Evolutionary conservation across 768 basidiomycete species (phyloP).

Genomic region (Austroboletus festivus): DNA sequence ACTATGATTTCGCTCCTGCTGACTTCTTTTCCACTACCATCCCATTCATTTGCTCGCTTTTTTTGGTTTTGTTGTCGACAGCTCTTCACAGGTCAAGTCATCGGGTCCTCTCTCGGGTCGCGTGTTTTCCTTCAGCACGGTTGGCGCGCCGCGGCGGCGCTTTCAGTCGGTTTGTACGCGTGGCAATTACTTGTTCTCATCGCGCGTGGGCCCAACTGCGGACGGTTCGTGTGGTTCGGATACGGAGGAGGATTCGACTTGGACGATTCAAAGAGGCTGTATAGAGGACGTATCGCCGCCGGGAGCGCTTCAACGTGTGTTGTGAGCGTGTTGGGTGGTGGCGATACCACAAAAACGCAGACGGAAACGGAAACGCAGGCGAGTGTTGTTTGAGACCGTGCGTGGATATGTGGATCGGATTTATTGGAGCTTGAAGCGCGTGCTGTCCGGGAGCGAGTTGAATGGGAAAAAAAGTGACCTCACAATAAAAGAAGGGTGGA

Average conservation of each 20-base stretch:
- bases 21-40: not conserved
- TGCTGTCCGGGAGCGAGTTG: no score
- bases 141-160: constrained; percentile 33
- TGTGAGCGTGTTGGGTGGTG: no score
- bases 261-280: not conserved
- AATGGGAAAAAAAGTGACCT: not conserved
- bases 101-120: constrained; percentile 42
- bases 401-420: not conserved
- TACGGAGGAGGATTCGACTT: constrained; percentile 51
- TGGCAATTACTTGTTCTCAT: constrained; percentile 36
- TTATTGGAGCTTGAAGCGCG: not conserved
- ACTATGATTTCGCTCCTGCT: no score
- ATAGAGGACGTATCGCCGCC: not conserved
- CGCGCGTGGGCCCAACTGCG: constrained; percentile 37
- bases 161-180: constrained; percentile 35
- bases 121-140: constrained; percentile 41
- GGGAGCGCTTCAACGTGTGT: not conserved
- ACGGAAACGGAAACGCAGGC: not conserved
- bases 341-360: not conserved
- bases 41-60: not conserved
- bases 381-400: constrained; percentile 7
- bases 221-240: constrained; percentile 51
- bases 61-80: constrained; percentile 1
- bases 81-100: constrained; percentile 39
- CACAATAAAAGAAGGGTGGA: no score